Conservation (phyloP, 2,329 filamentous ascomycete genomes). For the Aaosphaeria arxii region DNA sequence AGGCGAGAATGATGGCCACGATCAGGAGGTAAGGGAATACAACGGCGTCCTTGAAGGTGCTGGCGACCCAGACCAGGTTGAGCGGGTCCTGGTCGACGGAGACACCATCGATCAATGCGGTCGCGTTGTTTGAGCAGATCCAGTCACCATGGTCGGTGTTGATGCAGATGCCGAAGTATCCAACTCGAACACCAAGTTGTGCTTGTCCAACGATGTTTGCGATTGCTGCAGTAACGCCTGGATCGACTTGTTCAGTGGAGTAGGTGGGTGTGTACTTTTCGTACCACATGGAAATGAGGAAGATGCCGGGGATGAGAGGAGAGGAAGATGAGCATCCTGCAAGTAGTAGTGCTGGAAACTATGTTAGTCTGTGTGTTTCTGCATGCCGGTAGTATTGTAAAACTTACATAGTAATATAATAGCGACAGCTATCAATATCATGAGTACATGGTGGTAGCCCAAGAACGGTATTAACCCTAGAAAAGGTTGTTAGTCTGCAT, state of each 20-base stretch:
- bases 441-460: slow-evolving; percentile 82
- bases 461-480: slow-evolving; percentile 59
- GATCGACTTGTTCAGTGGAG: slow-evolving; percentile 84
- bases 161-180: slow-evolving; percentile 97
- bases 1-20: slow-evolving; percentile 95
- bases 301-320: slow-evolving; percentile 90
- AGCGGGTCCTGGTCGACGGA: slow-evolving; percentile 90
- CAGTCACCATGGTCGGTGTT: slow-evolving; percentile 86
- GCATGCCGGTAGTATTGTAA: slow-evolving; percentile 7
- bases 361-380: slow-evolving; percentile 15
- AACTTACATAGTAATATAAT: slow-evolving; percentile 92
- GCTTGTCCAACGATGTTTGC: slow-evolving; percentile 85
- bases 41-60: slow-evolving; percentile 97
- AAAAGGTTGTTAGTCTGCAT: slow-evolving; percentile 14
- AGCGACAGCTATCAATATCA: slow-evolving; percentile 91
- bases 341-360: slow-evolving; percentile 71
- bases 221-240: slow-evolving; percentile 80
- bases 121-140: slow-evolving; percentile 97
- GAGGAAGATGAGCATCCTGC: slow-evolving; percentile 97
- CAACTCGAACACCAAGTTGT: slow-evolving; percentile 83
- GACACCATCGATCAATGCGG: slow-evolving; percentile 83
- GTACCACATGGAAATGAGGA: slow-evolving; percentile 98
- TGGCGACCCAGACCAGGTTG: slow-evolving; percentile 95
- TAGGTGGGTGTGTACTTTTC: slow-evolving; percentile 78
- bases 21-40: slow-evolving; percentile 99